Evolutionary conservation across 345 rosid genomes (phyloP).

Genomic region (Citrus medica): DNA sequence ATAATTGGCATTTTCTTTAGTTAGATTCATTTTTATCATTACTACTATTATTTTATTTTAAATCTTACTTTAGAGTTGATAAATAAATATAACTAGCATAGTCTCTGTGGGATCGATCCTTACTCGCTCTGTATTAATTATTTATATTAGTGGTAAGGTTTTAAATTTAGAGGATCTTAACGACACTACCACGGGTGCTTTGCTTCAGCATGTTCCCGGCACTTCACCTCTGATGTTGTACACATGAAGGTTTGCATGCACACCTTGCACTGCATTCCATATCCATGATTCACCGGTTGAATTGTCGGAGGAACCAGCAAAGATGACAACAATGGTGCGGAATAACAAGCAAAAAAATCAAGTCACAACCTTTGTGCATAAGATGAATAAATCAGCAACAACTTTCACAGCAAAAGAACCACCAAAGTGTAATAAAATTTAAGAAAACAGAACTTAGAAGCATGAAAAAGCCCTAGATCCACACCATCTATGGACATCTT

Average conservation of each 20-base stretch:
- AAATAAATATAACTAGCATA: too few relatives aligned
- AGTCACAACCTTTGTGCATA: conserved; percentile 7
- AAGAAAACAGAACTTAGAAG: too few relatives aligned
- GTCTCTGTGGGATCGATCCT: too few relatives aligned
- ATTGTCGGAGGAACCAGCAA: not conserved
- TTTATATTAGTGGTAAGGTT: too few relatives aligned
- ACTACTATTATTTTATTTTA: too few relatives aligned
- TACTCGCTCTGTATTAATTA: too few relatives aligned
- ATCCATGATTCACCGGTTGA: conserved; percentile 1
- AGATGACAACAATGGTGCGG: not conserved
- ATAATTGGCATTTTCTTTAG: too few relatives aligned
- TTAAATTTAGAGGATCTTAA: too few relatives aligned
- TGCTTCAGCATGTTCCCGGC: conserved; percentile 43
- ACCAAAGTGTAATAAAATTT: too few relatives aligned
- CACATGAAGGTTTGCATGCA: conserved; percentile 45
- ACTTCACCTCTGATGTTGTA: conserved; percentile 40
- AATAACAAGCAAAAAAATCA: not conserved
- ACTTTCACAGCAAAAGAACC: not conserved
- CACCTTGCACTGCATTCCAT: conserved; percentile 36
- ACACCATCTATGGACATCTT: not conserved
- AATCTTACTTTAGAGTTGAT: too few relatives aligned
- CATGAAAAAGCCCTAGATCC: not conserved
- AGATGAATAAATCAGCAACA: not conserved
- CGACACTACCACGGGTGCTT: too few relatives aligned
- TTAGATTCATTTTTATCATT: too few relatives aligned